A percentile compares a stretch with the other conserved stretches of the same genome.
These are phyloP conservation scores for Mycena leptocephala DNA, from an alignment of 768 basidiomycete genomes.

Conservation along the genomic window DNA sequence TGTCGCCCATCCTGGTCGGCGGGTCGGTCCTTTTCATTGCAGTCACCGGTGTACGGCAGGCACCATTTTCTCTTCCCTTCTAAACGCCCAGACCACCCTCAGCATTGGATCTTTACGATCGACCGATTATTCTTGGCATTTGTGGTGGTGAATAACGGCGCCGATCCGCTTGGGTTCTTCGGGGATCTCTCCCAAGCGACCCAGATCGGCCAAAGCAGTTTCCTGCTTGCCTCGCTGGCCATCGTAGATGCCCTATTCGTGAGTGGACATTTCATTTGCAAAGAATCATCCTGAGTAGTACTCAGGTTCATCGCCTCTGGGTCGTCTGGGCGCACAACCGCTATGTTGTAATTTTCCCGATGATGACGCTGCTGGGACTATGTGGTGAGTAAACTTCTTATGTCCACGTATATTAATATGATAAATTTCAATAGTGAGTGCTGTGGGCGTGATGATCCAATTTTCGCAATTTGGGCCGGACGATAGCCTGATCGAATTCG, in stretches of 20 bases:
- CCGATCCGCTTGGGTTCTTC: conserved; percentile 2
- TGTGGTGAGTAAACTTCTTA: neutral
- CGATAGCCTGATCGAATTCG: neutral
- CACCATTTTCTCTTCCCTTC: neutral
- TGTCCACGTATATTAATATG: too few relatives aligned
- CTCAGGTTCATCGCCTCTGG: conserved; percentile 21
- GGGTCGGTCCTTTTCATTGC: conserved; percentile 11
- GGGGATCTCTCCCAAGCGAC: conserved; percentile 12
- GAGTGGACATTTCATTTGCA: neutral
- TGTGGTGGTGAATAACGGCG: neutral
- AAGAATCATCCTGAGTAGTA: neutral
- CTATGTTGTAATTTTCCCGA: conserved; percentile 16
- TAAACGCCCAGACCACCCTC: neutral
- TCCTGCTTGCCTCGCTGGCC: conserved; percentile 3
- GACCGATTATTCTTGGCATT: conserved; percentile 20
- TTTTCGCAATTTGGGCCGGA: conserved; percentile 12
- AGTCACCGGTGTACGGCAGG: conserved; percentile 11
- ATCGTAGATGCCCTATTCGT: conserved; percentile 14
- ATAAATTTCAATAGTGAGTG: neutral
- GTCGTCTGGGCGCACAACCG: conserved; percentile 11
- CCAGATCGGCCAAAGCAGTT: neutral
- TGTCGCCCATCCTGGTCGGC: conserved; percentile 20
- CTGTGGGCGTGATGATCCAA: neutral
- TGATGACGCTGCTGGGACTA: neutral
- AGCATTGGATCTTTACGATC: conserved; percentile 21